phyloP scores from a whole-genome alignment of 345 rosid genomes.

The Eucalyptus erythrocorys region DNA sequence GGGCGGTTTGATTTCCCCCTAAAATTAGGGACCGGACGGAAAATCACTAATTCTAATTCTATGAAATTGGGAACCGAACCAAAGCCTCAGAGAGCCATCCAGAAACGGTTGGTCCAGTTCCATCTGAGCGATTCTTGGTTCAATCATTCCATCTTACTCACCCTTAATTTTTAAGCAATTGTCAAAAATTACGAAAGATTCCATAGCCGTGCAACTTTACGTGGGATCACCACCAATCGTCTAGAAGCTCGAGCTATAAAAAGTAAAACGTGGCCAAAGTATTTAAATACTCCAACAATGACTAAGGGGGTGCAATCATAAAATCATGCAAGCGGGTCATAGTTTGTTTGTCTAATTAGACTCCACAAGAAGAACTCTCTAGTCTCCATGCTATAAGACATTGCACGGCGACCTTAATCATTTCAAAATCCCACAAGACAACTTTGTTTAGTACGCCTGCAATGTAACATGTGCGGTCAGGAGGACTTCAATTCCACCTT shows the following conservation, averaged over 20 bases:
- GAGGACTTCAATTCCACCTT: background rate
- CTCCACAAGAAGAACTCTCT: background rate
- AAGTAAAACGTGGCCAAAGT: background rate
- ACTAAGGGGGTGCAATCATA: background rate
- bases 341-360: background rate
- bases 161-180: background rate
- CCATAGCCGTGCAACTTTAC: background rate
- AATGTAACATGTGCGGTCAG: background rate
- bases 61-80: rapidly evolving
- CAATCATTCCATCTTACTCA: rapidly evolving
- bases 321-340: background rate
- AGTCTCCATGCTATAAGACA: background rate
- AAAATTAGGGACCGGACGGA: rapidly evolving
- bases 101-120: rapidly evolving
- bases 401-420: background rate
- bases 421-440: background rate
- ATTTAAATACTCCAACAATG: background rate
- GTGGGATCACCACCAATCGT: background rate
- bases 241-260: background rate
- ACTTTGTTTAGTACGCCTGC: background rate
- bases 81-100: too few species aligned
- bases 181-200: rapidly evolving
- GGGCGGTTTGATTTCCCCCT: too few species aligned
- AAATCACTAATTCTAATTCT: too few species aligned
- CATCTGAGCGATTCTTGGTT: too few species aligned